These are phyloP conservation scores for Verbascum thapsus DNA, from an alignment of 257 asterid genomes.

Conservation along the genomic window DNA sequence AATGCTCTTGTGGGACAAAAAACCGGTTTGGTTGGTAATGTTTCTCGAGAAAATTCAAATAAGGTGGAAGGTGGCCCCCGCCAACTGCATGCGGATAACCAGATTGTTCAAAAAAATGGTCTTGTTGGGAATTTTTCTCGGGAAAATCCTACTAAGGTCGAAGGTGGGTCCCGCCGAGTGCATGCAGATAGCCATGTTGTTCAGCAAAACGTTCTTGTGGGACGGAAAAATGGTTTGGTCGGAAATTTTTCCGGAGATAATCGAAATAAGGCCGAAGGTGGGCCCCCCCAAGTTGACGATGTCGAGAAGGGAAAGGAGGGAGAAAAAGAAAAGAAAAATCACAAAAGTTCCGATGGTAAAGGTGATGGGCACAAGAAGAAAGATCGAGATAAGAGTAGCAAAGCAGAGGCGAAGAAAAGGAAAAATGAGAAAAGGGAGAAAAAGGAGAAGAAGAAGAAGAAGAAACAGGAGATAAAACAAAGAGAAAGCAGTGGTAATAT, in stretches of 20 bases:
- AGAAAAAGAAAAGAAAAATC: conserved; percentile 33
- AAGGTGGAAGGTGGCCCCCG: no score
- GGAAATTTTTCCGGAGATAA: no score
- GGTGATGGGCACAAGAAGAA: conserved; percentile 35
- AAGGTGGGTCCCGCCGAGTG: conserved; percentile 30
- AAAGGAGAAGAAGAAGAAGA: conserved; percentile 26
- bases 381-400: conserved; percentile 39
- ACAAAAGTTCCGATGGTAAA: conserved; percentile 25
- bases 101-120: neutral
- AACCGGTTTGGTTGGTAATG: no score
- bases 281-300: no score
- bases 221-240: no score
- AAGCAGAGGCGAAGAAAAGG: no score
- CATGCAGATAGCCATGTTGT: no score
- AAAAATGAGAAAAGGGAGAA: conserved; percentile 38
- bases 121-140: neutral
- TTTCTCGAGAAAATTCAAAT: no score
- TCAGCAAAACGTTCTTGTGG: no score
- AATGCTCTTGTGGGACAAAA: no score
- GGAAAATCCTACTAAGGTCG: conserved; percentile 23
- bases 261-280: no score
- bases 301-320: conserved; percentile 43
- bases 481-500: conserved; percentile 33
- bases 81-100: no score
- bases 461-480: conserved; percentile 30